Conservation (phyloP, 2,329 filamentous ascomycete species). For the Sphaerulina populicola region DNA sequence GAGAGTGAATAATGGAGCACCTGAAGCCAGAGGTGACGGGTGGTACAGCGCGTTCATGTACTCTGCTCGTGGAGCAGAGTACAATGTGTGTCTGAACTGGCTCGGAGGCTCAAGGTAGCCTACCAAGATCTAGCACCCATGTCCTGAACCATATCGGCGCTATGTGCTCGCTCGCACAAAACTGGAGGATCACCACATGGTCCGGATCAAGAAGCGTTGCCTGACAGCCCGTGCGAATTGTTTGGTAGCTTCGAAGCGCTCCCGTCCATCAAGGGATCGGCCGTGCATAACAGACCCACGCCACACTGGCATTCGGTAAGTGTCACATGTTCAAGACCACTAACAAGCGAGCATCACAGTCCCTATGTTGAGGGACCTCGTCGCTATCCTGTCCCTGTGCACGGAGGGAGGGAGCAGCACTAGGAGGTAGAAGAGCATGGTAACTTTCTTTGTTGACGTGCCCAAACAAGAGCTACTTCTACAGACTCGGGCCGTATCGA, state of each 20-base stretch:
- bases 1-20: neutral
- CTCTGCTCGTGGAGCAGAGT: conserved; percentile 1
- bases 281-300: neutral
- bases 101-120: conserved; percentile 2
- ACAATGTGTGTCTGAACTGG: neutral
- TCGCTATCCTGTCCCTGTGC: too few relatives aligned
- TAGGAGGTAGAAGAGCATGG: too few relatives aligned
- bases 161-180: neutral
- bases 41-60: conserved; percentile 7
- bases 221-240: neutral
- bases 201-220: neutral
- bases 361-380: too few relatives aligned
- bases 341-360: too few relatives aligned
- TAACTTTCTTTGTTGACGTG: too few relatives aligned
- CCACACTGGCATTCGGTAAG: neutral
- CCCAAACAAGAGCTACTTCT: too few relatives aligned
- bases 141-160: neutral
- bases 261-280: neutral
- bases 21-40: neutral
- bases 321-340: neutral
- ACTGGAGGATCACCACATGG: neutral
- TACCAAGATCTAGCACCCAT: conserved; percentile 1
- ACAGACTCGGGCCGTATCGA: too few relatives aligned
- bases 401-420: too few relatives aligned
- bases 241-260: neutral